Evolutionary conservation across 345 rosid genomes (phyloP), one percentile per base, ranked within the genome.

Genomic region (Chamaenerion angustifolium): DNA sequence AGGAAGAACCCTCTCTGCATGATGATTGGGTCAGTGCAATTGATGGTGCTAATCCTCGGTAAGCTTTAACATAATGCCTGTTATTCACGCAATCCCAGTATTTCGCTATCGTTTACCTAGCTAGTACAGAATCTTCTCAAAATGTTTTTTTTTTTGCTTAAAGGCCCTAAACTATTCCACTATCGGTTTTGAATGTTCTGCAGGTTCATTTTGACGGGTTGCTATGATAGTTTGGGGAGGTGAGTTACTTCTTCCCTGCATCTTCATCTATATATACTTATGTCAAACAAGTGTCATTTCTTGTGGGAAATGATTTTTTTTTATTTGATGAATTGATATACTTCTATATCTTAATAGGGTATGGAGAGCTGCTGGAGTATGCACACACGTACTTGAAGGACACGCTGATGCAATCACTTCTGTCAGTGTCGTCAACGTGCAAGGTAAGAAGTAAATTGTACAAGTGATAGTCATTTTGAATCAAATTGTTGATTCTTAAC

Each of bases 21-120:
- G 95, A 92, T 67, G 98, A 92, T 48, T 87, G 96, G 98, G 98
- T 92, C 52, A 87, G 93, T 65, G 89, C 96, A 4, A 87, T 84
- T 25, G 80, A 82, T 62, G 95, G 89, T 54, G 82, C 88, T 55
- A 71, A 65, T 67, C 64, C 83, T 54, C 62, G 77, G 96, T 92
- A 72, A 42, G 67, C 45, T 45, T 13, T 49, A 7, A 45, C 46
- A 19, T 5, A 31, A 31, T 31, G 37, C 5, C 10, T 31, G 7
- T 31, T 7, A 31, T 31, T 31, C 37, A 31, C 8, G 10, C 7
- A 31, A 31, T 31, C 37, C 37, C 10, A 31, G 37, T 31, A 31
- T 31, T 31, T 31, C 8, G 10, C 10, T 31, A 31, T 31, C 37
- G 4, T 31, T 31, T 31, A 31, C 37, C 37, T 31, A 3, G 25